Conservation (phyloP, 2,329 filamentous ascomycete species). For the Aspergillus quadrilineatus region DNA sequence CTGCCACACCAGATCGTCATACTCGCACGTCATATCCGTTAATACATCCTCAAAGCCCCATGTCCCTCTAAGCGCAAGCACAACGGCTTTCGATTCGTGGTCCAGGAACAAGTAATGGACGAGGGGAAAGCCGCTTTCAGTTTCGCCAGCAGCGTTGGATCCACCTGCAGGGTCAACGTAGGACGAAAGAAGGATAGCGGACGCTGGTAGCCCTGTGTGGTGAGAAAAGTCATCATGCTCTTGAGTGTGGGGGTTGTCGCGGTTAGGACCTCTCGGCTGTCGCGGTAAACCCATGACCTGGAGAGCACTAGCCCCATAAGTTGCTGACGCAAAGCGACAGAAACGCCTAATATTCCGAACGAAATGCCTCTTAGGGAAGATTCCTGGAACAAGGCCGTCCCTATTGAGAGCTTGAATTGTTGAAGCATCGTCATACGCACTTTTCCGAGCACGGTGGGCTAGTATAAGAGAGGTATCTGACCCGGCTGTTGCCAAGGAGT, state of each 20-base stretch:
- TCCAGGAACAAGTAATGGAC: slow-evolving; percentile 73
- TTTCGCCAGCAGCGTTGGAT: slow-evolving; percentile 63
- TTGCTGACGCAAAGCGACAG: slow-evolving; percentile 48
- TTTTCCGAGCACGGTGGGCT: slow-evolving; percentile 42
- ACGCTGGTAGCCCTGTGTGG: slow-evolving; percentile 45
- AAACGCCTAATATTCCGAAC: slow-evolving; percentile 49
- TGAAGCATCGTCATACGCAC: slow-evolving; percentile 47
- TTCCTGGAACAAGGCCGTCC: slow-evolving; percentile 46
- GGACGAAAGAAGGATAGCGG: slow-evolving; percentile 62
- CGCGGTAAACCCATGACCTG: slow-evolving; percentile 48
- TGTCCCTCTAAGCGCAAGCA: slow-evolving; percentile 70
- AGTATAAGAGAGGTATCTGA: slow-evolving; percentile 48
- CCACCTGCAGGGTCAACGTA: slow-evolving; percentile 69
- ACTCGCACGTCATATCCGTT: slow-evolving; percentile 72
- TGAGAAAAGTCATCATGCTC: slow-evolving; percentile 49
- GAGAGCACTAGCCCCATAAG: slow-evolving; percentile 48
- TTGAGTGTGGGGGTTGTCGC: slow-evolving; percentile 36
- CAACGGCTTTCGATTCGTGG: slow-evolving; percentile 68
- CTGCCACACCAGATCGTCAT: slow-evolving; percentile 61
- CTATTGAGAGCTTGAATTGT: slow-evolving; percentile 44
- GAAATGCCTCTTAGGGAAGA: slow-evolving; percentile 47
- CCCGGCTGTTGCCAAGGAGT: slow-evolving; percentile 45
- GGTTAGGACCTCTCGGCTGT: slow-evolving; percentile 31
- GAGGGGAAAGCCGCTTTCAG: slow-evolving; percentile 65
- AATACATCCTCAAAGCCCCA: slow-evolving; percentile 72